phyloP scores from a whole-genome alignment of 1,139 yeast genomes.

The Candida frijolesensis region DNA sequence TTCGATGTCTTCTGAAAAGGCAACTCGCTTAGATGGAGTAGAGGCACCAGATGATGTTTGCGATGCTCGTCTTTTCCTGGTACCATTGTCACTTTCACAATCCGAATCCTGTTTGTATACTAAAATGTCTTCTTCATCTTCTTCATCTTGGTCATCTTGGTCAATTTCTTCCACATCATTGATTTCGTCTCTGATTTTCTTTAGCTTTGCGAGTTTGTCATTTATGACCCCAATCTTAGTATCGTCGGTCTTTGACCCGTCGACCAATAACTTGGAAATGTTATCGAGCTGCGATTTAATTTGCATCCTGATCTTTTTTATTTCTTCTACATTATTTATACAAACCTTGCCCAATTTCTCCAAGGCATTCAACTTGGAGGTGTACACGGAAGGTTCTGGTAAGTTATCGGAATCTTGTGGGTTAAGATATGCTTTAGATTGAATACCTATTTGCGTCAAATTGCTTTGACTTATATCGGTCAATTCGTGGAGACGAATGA shows the following conservation, averaged over 20 bases:
- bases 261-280: conserved; percentile 42
- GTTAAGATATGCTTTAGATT: conserved; percentile 44
- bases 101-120: conserved; percentile 28
- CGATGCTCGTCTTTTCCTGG: conserved; percentile 23
- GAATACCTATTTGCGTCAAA: conserved; percentile 46
- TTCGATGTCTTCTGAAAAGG: conserved; percentile 49
- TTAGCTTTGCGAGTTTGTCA: conserved; percentile 37
- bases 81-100: conserved; percentile 21
- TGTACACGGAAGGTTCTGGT: conserved; percentile 54
- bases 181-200: conserved; percentile 48
- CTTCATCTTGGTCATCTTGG: conserved; percentile 18
- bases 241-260: conserved; percentile 48
- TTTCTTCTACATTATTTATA: conserved; percentile 35
- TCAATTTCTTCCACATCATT: conserved; percentile 38
- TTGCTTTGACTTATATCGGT: conserved; percentile 36
- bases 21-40: conserved; percentile 42
- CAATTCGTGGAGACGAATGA: conserved; percentile 31
- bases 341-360: conserved; percentile 46
- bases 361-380: conserved; percentile 45
- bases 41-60: conserved; percentile 29
- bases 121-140: conserved; percentile 16
- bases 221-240: conserved; percentile 42
- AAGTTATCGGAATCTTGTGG: conserved; percentile 47
- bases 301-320: conserved; percentile 41
- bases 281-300: conserved; percentile 45